Conservation (phyloP, 257 asterid genomes). For the Solanum medicagineum region DNA sequence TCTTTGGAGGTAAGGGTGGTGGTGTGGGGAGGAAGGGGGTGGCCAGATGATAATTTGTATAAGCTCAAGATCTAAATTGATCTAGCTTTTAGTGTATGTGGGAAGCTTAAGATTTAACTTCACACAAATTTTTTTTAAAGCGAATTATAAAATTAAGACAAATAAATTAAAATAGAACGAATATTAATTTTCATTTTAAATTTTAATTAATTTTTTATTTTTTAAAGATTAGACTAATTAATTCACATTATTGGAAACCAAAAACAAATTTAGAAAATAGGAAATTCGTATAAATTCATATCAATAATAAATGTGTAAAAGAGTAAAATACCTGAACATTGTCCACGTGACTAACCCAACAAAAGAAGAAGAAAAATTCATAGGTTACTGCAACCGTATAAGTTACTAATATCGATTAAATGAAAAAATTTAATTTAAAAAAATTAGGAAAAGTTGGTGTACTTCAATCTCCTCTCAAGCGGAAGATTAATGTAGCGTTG, state of each 20-base stretch:
- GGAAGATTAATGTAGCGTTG: conserved; percentile 30
- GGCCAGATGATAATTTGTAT: too few relatives aligned
- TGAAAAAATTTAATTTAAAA: too few relatives aligned
- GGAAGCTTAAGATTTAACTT: too few relatives aligned
- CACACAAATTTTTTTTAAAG: too few relatives aligned
- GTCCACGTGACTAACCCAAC: conserved; percentile 21
- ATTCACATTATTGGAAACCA: too few relatives aligned
- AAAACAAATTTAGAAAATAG: neutral
- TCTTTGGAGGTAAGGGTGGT: too few relatives aligned
- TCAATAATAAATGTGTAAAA: neutral
- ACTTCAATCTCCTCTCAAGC: conserved; percentile 34
- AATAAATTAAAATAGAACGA: neutral
- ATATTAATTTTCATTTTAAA: too few relatives aligned
- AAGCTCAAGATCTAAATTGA: too few relatives aligned
- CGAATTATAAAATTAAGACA: too few relatives aligned
- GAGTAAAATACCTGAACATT: conserved; percentile 33
- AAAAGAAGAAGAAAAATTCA: neutral
- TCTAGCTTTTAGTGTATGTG: neutral
- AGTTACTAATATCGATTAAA: too few relatives aligned
- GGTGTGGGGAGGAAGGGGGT: neutral
- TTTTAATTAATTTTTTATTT: too few relatives aligned
- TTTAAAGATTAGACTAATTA: neutral
- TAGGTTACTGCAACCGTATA: neutral
- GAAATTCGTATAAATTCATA: neutral
- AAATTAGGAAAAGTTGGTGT: neutral